Evolutionary conservation across 441 rosid genomes (phyloP), one percentile per base, ranked within the genome.

Genomic region (Macaranga tanarius): DNA sequence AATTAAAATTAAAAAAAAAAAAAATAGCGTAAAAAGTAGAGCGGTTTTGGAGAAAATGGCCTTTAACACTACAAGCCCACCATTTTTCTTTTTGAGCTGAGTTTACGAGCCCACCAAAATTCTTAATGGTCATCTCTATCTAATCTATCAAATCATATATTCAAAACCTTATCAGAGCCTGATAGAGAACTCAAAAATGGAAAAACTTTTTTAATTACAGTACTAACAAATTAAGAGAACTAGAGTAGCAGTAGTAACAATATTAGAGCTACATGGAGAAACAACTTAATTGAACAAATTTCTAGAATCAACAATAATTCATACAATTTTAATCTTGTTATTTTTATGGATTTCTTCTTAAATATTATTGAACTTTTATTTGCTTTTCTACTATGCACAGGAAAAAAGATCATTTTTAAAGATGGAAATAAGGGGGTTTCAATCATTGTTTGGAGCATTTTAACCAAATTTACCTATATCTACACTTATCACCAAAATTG

Each of bases 281-380:
- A 17, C 64, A 45, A 63, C 23, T 52, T 89, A 7, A 56, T 28
- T 28, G 4, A 28, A 70, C 3, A 61, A 72, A 68, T 71, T 87
- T 74, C 80, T 92, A 1, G 90, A 88, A 67, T 87, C 92, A 10
- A 80, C 80, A 57, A 81, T 78, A 34, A 38, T 78, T 61, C 89
- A 73, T 11, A 72, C 74, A 19, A 28, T 83, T 13, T 67, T 85
- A 57, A 76, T 88, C 74, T 58, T 62, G 50, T 76, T 91, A 73
- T 91, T 65, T 75, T 86, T 38, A 5, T 80, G 0, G 95, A 92
- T 77, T 84, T 88, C 12, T 62, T 84, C 72, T 57, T 92, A 68
- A 85, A 86, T 7, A 67, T 83, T 44, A 83, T 87, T 3, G 92
- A 89, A 61, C 84, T 92, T n/a, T 87, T 89, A 2, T 86, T 86